Evolutionary conservation across 2,329 filamentous ascomycete genomes (phyloP), one percentile per base, ranked within the genome.

Genomic region (Alternaria gaisen): DNA sequence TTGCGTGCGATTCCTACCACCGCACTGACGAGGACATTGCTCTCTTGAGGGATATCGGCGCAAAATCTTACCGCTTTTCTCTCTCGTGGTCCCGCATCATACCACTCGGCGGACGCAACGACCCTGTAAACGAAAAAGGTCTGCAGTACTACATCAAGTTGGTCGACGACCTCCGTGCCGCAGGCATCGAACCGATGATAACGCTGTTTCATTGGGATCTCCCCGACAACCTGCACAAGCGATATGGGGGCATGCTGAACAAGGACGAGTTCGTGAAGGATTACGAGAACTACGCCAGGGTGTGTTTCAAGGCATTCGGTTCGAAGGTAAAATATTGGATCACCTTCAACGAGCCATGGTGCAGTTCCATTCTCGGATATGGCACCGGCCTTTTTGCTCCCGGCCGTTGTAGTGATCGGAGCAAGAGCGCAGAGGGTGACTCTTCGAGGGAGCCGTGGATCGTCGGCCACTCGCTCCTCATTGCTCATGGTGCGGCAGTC

Each of bases 321-420:
- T 86, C 88, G 55, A 90, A 89, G 78, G 92, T 93, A 72, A 92
- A 93, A 83, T 85, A 92, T 80, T 97, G 93, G 93, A 92, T 94
- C 78, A 95, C 92, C 26, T 93, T 94, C 82, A 95, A 95, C 77
- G 92, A 97, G 82, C 93, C 93, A 4, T 95, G 91, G 88, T 96
- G 92, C 80, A 91, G 88, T 65, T 88, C 90, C 53, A 89, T 95
- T 63, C 85, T 95, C 42, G 92, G 92, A 36, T 95, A 94, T 80
- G 91, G 86, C 74, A 87, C 86, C 42, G 93, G 93, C 28, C 82
- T 88, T 64, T 93, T 94, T 75, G 93, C 93, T 11, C 93, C 93
- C 1, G 93, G 93, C n/a, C 89, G 87, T 73, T 92, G 89, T 7
- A 93, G 90, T 69, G 89, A 95, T 79, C 87, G 91, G 64, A 85